phyloP scores from a whole-genome alignment of 169 alveolate species.

The Plasmodium gaboni region DNA sequence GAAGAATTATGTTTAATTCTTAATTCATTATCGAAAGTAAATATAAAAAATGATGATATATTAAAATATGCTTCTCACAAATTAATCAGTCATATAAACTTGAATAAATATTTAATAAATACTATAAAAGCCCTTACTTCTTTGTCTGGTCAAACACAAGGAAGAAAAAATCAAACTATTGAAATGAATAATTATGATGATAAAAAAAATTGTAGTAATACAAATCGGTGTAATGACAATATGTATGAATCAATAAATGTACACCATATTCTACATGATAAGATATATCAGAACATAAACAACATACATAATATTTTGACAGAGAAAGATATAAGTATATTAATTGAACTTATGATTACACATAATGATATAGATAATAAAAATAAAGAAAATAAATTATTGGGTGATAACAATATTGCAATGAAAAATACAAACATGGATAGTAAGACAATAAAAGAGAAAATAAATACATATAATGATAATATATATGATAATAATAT shows the following conservation, averaged over 20 bases:
- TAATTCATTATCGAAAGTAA: conserved; percentile 59
- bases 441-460: background rate
- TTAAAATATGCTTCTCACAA: conserved; percentile 42
- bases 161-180: background rate
- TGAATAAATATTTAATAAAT: conserved; percentile 29
- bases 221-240: background rate
- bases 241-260: background rate
- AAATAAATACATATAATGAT: background rate
- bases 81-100: conserved; percentile 15
- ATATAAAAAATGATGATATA: conserved; percentile 46
- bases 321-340: conserved; percentile 50
- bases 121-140: conserved; percentile 12
- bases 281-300: conserved; percentile 1
- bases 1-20: conserved; percentile 65
- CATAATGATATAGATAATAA: background rate
- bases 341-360: conserved; percentile 24
- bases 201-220: background rate
- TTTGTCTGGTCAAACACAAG: background rate
- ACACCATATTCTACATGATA: background rate
- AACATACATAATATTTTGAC: conserved; percentile 13
- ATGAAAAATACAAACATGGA: background rate
- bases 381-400: background rate
- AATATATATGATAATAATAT: background rate
- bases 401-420: background rate
- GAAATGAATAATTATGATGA: no score